These are phyloP conservation scores for Starmera stellimalicola DNA, from an alignment of 1,139 yeast genomes.

Conservation along the genomic window DNA sequence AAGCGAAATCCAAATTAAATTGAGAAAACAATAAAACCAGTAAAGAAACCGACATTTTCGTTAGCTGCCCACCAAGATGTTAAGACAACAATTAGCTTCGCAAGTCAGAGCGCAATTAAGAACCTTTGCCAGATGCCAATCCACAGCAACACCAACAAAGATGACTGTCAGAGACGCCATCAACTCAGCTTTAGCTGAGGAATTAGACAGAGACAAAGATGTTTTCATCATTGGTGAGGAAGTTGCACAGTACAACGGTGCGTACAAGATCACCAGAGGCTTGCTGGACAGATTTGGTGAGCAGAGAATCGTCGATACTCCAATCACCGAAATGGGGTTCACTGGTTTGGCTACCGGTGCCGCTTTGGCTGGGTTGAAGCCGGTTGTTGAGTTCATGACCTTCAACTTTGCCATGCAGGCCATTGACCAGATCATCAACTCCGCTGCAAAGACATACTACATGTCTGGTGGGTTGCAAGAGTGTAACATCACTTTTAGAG, in stretches of 20 bases:
- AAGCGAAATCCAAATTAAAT: too few relatives aligned
- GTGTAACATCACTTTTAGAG: constrained; percentile 95
- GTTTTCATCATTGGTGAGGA: constrained; percentile 98
- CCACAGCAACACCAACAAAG: constrained; percentile 44
- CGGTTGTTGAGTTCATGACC: constrained; percentile 97
- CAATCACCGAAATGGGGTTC: constrained; percentile 99
- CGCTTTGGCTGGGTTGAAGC: constrained; percentile 93
- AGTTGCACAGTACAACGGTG: constrained; percentile 98
- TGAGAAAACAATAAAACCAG: too few relatives aligned
- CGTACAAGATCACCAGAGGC: constrained; percentile 95
- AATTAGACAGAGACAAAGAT: constrained; percentile 89
- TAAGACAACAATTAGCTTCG: too few relatives aligned
- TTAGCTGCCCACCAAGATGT: too few relatives aligned
- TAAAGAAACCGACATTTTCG: too few relatives aligned
- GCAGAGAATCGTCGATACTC: constrained; percentile 93
- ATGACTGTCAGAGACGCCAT: constrained; percentile 97
- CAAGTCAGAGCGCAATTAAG: too few relatives aligned
- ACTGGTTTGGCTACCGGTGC: constrained; percentile 98
- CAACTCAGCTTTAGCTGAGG: constrained; percentile 93
- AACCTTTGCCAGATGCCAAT: constrained; percentile 8
- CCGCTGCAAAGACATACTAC: constrained; percentile 97
- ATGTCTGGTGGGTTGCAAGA: constrained; percentile 99
- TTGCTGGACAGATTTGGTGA: constrained; percentile 95
- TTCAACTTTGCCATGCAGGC: constrained; percentile 99
- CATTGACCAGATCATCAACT: constrained; percentile 94